A percentile compares a stretch with the other conserved stretches of the same genome.
Conservation (phyloP, 1,139 yeast species). For the Candida mesenterica region DNA sequence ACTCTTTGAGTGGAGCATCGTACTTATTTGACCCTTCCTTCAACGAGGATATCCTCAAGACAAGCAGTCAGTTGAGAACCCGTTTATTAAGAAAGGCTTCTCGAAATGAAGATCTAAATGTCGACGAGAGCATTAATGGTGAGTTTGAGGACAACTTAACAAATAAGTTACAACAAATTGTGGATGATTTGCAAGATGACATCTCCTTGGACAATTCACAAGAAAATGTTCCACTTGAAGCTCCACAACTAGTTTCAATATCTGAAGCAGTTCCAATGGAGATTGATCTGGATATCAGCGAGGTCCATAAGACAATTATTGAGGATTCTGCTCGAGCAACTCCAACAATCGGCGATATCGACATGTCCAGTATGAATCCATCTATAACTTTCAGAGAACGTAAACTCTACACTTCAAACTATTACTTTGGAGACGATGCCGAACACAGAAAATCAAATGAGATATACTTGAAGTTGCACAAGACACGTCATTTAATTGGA, state of each 20-base stretch:
- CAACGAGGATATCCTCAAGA: constrained; percentile 45
- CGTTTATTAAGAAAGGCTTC: constrained; percentile 2
- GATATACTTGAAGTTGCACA: constrained; percentile 60
- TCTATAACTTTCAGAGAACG: constrained; percentile 58
- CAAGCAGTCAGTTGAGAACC: constrained; percentile 14
- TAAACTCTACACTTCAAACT: constrained; percentile 57
- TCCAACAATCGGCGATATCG: constrained; percentile 46
- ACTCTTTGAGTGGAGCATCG: constrained; percentile 72
- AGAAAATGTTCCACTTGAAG: not conserved
- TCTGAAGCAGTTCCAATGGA: not conserved
- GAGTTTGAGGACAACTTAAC: constrained; percentile 27
- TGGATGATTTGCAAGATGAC: constrained; percentile 34
- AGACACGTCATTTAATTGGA: constrained; percentile 63
- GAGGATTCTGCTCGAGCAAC: constrained; percentile 38
- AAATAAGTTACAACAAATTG: constrained; percentile 38
- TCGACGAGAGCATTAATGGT: constrained; percentile 1
- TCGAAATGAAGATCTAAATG: constrained; percentile 1
- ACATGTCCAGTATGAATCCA: constrained; percentile 43
- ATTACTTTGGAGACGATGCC: constrained; percentile 53
- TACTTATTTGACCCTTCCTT: constrained; percentile 69
- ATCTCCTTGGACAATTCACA: not conserved
- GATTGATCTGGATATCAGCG: not conserved
- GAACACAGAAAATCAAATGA: constrained; percentile 48
- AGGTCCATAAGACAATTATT: constrained; percentile 5
- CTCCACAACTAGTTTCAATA: not conserved